These are phyloP conservation scores for Neofusicoccum sp. DNA, from an alignment of 2,329 filamentous ascomycete genomes.

Conservation along the genomic window DNA sequence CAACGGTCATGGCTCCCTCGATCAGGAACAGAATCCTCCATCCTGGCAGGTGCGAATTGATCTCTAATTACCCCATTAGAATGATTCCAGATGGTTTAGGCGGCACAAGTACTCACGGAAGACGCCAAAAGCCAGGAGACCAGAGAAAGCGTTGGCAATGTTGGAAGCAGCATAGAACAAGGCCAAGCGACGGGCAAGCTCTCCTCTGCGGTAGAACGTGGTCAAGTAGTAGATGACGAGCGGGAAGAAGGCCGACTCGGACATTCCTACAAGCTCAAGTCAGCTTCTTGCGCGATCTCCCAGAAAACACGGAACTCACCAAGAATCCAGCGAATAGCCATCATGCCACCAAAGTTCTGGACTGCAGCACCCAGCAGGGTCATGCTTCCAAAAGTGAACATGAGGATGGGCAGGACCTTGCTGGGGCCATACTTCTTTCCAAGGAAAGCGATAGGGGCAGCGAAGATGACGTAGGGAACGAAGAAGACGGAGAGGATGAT, in stretches of 20 bases:
- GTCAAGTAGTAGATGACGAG: conserved; percentile 65
- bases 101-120: conserved; percentile 48
- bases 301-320: conserved; percentile 42
- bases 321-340: conserved; percentile 70
- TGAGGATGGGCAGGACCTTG: conserved; percentile 66
- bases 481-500: conserved; percentile 73
- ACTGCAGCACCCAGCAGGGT: conserved; percentile 62
- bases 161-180: conserved; percentile 77
- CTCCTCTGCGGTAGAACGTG: conserved; percentile 69
- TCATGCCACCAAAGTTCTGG: conserved; percentile 65
- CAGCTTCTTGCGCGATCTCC: background rate
- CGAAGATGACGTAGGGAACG: conserved; percentile 72
- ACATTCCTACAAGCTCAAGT: conserved; percentile 28
- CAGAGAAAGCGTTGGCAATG: conserved; percentile 70
- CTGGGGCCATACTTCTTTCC: conserved; percentile 70
- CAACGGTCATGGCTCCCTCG: conserved; percentile 60
- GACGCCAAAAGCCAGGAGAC: conserved; percentile 61
- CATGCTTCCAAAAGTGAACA: conserved; percentile 68
- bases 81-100: background rate
- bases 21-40: conserved; percentile 71
- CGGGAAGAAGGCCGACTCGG: conserved; percentile 70
- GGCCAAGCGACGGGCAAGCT: conserved; percentile 70
- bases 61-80: conserved; percentile 41
- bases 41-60: conserved; percentile 54
- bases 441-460: conserved; percentile 65